Base-by-base conservation (phyloP, 306 rosid species). In the Casuarina cunninghamiana region DNA sequence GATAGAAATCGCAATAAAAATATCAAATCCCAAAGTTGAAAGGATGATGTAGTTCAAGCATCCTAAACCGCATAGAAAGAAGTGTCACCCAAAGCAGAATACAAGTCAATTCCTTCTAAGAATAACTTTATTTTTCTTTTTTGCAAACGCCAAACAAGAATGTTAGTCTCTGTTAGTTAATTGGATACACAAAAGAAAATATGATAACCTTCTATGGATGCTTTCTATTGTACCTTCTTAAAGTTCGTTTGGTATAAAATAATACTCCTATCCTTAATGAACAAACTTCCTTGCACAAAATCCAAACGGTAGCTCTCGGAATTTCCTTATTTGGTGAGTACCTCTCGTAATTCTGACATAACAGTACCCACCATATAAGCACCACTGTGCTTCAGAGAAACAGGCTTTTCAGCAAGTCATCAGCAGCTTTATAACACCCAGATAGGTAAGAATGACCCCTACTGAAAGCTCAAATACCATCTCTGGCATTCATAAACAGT, bases 1-100 rank as follows among this genome's bases (percentile, higher is more conserved):
- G 55, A 58, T 67, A 48, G 60, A 13, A 65, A 70, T 79, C 57
- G 63, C 44, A 58, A 68, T 55, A 86, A 76, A 54, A 75, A 53
- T 16, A 78, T 53, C 76, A 69, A 72, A 74, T 69, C 51, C 42
- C 57, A 69, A 72, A 55, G 35, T 21, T 17, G 63, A 44, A 57
- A 58, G 60, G 8, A 61, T 19, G 71, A 46, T 35, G 48, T 6
- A 11, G 62, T 35, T 61, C 38, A 15, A 58, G n/a, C 7, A 69
- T 26, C 16, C 44, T 2, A 19, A 21, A 50, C 2, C 21, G 44
- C 74, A 50, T 21, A 17, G 69, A 63, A 53, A 26, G 66, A n/a
- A 41, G 19, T 37, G 61, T 15, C 11, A 49, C 19, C 32, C 32
- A n/a, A 57, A 71, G 44, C 35, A 26, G 17, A 77, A 67, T 42